Evolutionary conservation across 2,329 filamentous ascomycete genomes (phyloP), one percentile per base, ranked within the genome.

Genomic region (Seiridium unicorne): DNA sequence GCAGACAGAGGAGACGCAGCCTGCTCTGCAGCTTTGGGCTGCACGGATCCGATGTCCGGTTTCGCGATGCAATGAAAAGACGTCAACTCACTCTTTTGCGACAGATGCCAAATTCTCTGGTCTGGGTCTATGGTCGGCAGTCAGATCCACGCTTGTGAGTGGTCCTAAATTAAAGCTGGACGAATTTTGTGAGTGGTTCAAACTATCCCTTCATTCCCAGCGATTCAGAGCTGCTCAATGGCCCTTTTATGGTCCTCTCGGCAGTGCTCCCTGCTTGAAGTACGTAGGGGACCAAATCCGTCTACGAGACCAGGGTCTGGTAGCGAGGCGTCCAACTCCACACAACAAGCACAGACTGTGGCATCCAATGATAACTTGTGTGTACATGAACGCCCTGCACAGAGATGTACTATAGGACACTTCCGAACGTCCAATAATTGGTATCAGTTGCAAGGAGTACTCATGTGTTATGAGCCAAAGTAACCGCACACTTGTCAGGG

Each of bases 21-120:
- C 26, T 35, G 44, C 44, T 18, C 18, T 44, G 53, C 38, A 55
- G n/a, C 34, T 32, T 13, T 32, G 38, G 38, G 54, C 8, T 57
- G 54, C 35, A 5, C 10, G 40, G 46, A 57, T 8, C 54, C 54
- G 54, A 57, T 47, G 40, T 42, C 53, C 31, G 54, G 31, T 57
- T 48, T 48, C 31, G 44, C 31, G 54, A 57, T 18, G 49, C 46
- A 51, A 48, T 36, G 6, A 11, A 36, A 44, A 44, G 54, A 34
- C 13, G 13, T 7, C 40, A 44, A 55, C 7, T 38, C 51, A 32
- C 13, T 36, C 18, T 9, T 38, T 44, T 26, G 18, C 18, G 18
- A 26, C 18, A 26, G 18, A 26, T 26, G 18, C 18, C 18, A 26
- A 26, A 26, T 26, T 26, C 18, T 26, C 18, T 26, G 18, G 18